These are phyloP conservation scores for Globisporangium cederbergense DNA, from an alignment of 352 stramenopile species.

Conservation along the genomic window DNA sequence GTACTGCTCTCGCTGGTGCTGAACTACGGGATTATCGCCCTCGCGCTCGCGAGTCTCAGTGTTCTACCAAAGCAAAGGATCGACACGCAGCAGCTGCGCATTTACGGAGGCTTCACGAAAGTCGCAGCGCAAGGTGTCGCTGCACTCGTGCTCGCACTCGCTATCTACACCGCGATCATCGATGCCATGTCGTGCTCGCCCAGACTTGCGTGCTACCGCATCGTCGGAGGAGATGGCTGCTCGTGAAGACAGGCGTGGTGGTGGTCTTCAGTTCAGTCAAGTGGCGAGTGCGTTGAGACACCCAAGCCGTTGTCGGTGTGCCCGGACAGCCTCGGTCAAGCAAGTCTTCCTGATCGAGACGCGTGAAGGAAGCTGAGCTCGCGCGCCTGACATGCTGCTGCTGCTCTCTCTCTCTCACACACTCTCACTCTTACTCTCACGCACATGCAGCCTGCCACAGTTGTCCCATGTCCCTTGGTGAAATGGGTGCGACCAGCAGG, in stretches of 20 bases:
- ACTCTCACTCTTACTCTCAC: no score
- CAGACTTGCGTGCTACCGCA: slow-evolving; percentile 19
- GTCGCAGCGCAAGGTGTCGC: slow-evolving; percentile 32
- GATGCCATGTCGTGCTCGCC: slow-evolving; percentile 37
- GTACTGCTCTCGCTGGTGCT: slow-evolving; percentile 33
- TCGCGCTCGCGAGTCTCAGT: slow-evolving; percentile 28
- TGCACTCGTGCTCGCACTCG: slow-evolving; percentile 23
- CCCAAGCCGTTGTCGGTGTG: no score
- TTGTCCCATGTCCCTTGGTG: neutral
- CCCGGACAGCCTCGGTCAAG: neutral
- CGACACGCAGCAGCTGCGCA: slow-evolving; percentile 54
- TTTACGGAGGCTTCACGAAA: slow-evolving; percentile 60
- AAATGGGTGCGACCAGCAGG: slow-evolving; percentile 4
- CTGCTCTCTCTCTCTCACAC: neutral
- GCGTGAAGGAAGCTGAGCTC: neutral
- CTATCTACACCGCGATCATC: slow-evolving; percentile 35
- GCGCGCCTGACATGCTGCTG: neutral
- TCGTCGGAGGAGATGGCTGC: slow-evolving; percentile 34
- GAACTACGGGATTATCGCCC: slow-evolving; percentile 42
- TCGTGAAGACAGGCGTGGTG: slow-evolving; percentile 5
- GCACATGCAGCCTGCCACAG: neutral
- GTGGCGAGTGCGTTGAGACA: no score
- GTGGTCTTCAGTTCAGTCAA: neutral
- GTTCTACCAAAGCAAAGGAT: slow-evolving; percentile 58
- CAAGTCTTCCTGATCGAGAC: neutral